Evolutionary conservation across 306 rosid genomes (phyloP).

Genomic region (apple (Malus domestica)): DNA sequence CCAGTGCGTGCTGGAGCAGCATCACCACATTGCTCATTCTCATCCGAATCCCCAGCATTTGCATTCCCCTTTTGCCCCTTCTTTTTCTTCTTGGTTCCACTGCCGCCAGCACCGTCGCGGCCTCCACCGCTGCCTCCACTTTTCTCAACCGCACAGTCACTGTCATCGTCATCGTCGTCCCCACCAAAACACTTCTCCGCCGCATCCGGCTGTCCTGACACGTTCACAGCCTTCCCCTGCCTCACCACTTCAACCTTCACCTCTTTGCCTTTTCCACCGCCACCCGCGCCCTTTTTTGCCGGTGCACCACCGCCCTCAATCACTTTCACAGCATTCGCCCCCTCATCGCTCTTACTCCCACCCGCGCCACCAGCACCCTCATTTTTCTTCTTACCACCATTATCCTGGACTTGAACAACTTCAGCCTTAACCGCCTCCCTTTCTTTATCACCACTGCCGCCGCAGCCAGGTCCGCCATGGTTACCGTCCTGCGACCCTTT

Average conservation of each 20-base stretch:
- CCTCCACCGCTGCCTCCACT: background rate
- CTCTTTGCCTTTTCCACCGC: conserved; percentile 27
- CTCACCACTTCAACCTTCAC: conserved; percentile 21
- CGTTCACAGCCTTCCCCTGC: conserved; percentile 18
- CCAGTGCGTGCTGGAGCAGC: conserved; percentile 25
- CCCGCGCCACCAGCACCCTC: conserved; percentile 13
- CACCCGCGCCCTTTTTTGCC: conserved; percentile 12
- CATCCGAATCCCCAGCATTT: conserved; percentile 9
- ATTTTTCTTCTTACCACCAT: conserved; percentile 4
- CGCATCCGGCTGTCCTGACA: conserved; percentile 24
- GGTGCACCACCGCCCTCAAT: conserved; percentile 20
- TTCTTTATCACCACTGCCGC: conserved; percentile 10
- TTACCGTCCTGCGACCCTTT: conserved; percentile 37
- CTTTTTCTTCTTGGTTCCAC: conserved; percentile 38
- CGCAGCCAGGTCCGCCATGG: conserved; percentile 16
- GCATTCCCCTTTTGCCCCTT: conserved; percentile 40
- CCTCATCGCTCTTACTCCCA: conserved; percentile 4
- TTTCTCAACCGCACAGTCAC: conserved; percentile 19
- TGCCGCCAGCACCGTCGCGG: conserved; percentile 15
- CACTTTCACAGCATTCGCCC: background rate
- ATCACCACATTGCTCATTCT: conserved; percentile 8
- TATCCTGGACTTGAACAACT: conserved; percentile 26
- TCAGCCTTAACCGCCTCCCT: conserved; percentile 26
- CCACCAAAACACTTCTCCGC: conserved; percentile 16
- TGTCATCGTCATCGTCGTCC: background rate